Evolutionary conservation across 140 eudicot genomes (phyloP), one percentile per base, ranked within the genome.

Genomic region (Flaveria floridana): DNA sequence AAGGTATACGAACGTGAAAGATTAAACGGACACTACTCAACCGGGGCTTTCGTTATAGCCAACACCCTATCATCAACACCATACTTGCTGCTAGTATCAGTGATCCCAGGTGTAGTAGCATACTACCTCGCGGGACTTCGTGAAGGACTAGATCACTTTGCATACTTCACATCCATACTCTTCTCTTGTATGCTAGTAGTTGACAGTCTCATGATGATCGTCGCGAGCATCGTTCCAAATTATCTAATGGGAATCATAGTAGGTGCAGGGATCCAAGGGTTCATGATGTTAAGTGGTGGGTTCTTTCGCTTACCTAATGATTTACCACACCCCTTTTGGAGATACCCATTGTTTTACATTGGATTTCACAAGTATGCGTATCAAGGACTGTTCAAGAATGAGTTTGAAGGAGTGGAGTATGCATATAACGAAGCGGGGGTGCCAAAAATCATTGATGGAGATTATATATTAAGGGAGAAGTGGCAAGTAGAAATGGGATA

Each of bases 151-250:
- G 71, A 68, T 37, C 80, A 87, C 72, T 85, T 87, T 47, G 57
- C 67, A 7, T 87, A 62, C 55, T 87, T 68, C 70, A 16, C 65
- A n/a, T 28, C 26, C 0, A 23, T 77, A 37, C 78, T 87, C 1
- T 82, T 84, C 25, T 42, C 69, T 7, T 72, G 81, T 62, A 79
- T 87, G 87, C 16, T 79, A 59, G n/a, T 74, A 26, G 91, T 87
- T 11, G 91, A 87, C 72, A 76, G 91, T 55, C 67, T 82, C 7
- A 84, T 87, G 91, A 87, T 82, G 91, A 72, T 79, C 2, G 85
- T 87, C 4, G 89, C 91, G 9, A 74, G 82, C 59, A 3, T 84
- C n/a, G 89, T 87, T 28, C 85, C 91, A 0, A 80, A 84, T 55
- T 87, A 71, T 44, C 77, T 87, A 10, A 84, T 84, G 87, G 91